Percentiles rank a stretch among this genome's conserved stretches.
These are phyloP conservation scores for Pulveroboletus sp. DNA, from an alignment of 768 basidiomycete genomes.

Conservation along the genomic window DNA sequence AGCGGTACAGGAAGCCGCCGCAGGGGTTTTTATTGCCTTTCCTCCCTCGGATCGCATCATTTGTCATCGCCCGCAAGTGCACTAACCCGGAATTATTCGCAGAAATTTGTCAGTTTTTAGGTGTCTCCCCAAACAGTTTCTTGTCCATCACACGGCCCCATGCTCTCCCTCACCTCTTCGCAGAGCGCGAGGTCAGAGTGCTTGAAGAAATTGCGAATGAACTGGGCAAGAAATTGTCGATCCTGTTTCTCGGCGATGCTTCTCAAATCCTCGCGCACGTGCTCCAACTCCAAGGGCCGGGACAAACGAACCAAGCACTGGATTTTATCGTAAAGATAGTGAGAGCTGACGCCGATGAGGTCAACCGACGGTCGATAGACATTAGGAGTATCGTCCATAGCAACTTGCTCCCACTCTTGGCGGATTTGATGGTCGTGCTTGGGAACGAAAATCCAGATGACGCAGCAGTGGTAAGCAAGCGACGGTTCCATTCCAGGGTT, in stretches of 20 bases:
- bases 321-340: conserved; percentile 60
- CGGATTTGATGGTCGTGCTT: conserved; percentile 69
- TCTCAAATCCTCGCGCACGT: conserved; percentile 61
- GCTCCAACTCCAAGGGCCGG: conserved; percentile 53
- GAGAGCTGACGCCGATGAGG: conserved; percentile 37
- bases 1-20: conserved; percentile 52
- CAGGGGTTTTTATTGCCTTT: conserved; percentile 70
- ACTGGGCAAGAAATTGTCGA: conserved; percentile 39
- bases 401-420: conserved; percentile 64
- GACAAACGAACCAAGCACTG: conserved; percentile 54
- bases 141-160: conserved; percentile 56
- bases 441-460: conserved; percentile 58
- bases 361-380: conserved; percentile 32
- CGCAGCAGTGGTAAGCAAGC: conserved; percentile 40
- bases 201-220: conserved; percentile 59
- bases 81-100: conserved; percentile 53
- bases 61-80: conserved; percentile 54
- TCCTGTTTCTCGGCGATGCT: conserved; percentile 53
- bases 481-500: conserved; percentile 22
- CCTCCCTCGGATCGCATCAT: conserved; percentile 60
- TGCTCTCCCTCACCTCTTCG: conserved; percentile 69
- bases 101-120: conserved; percentile 69
- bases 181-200: conserved; percentile 50
- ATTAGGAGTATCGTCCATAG: conserved; percentile 56
- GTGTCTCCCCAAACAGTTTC: conserved; percentile 52